phyloP scores from a whole-genome alignment of 305 asterid genomes.

The Fraxinus baroniana region DNA sequence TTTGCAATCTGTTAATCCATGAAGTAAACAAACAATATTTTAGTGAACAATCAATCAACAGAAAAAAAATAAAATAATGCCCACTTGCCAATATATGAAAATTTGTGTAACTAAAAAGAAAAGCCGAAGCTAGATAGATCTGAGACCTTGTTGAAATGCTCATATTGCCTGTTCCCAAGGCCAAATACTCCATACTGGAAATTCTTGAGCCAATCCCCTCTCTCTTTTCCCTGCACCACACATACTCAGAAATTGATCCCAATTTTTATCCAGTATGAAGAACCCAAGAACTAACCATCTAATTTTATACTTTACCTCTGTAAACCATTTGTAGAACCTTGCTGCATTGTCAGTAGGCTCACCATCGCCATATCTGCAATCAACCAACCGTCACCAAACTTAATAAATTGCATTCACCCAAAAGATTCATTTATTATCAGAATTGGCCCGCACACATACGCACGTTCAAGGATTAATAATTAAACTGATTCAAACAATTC shows the following conservation, averaged over 20 bases:
- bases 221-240: constrained; percentile 65
- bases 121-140: neutral
- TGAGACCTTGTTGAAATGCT: constrained; percentile 91
- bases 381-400: constrained; percentile 55
- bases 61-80: neutral
- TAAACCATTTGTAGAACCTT: constrained; percentile 89
- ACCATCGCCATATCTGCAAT: constrained; percentile 92
- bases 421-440: constrained; percentile 3
- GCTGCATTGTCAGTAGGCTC: constrained; percentile 99
- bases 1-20: constrained; percentile 65
- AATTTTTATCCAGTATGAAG: constrained; percentile 10
- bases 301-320: constrained; percentile 48
- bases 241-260: constrained; percentile 19
- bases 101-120: neutral
- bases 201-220: constrained; percentile 69
- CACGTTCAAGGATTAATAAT: constrained; percentile 5
- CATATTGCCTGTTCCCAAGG: constrained; percentile 94
- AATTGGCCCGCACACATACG: constrained; percentile 15
- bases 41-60: constrained; percentile 10
- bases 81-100: neutral
- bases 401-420: constrained; percentile 26
- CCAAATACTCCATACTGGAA: constrained; percentile 87
- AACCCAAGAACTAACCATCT: neutral
- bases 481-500: neutral
- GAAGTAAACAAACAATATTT: constrained; percentile 18